Evolutionary conservation across 352 stramenopile genomes (phyloP), one percentile per base, ranked within the genome.

Genomic region (Aphanomyces invadans): DNA sequence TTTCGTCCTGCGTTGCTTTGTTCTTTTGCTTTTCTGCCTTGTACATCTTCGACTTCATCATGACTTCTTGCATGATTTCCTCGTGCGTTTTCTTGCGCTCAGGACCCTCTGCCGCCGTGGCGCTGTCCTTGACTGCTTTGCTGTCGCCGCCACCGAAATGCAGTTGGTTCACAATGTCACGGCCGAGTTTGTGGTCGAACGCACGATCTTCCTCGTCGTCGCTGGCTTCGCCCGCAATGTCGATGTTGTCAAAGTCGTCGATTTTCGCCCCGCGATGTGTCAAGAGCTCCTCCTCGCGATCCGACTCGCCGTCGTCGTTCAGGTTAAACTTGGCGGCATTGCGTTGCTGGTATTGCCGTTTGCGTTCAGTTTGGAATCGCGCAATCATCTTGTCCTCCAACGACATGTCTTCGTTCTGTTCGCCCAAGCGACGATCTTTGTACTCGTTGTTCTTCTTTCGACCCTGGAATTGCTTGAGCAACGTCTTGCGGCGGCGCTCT

Each of bases 351-450:
- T 70, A 67, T 71, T 91, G 89, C 69, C 81, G 80, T 76, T 95
- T 95, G 65, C 86, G 82, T 61, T 95, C 87, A 19, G 76, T 88
- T 73, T 95, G 87, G 74, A 96, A 95, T 49, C 88, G 85, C 26
- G 83, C 76, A 71, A 96, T 92, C 87, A 96, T 95, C 71, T 95
- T 95, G 76, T 96, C 88, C 64, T 96, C 88, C n/a, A 95, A 73
- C 61, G 88, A 95, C 72, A 96, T 77, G 11, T 72, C 80, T 23
- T 84, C 73, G 65, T 92, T 83, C 66, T 93, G 80, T 55, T 95
- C 88, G 29, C 88, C 88, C 15, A 96, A 72, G 3, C 88, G 87
- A 23, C 79, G 78, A 71, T 97, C 90, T 36, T 84, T 75, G 71
- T 97, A 96, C 62, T 81, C 77, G 70, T 97, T 97, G 36, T 83